Percentiles rank a stretch among this genome's conserved stretches.
phyloP scores from a whole-genome alignment of 805 yeast genomes.

The Kazachstania bromeliacearum region DNA sequence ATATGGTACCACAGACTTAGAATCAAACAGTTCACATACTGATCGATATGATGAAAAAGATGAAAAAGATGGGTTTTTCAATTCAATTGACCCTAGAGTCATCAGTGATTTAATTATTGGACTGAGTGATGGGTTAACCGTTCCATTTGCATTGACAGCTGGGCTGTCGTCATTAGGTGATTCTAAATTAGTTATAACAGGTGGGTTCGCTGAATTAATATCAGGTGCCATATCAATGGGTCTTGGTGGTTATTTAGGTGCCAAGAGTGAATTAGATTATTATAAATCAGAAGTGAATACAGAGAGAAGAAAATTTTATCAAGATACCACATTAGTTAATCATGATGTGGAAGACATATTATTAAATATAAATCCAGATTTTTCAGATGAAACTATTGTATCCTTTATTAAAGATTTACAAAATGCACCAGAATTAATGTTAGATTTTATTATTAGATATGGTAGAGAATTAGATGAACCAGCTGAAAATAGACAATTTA shows the following conservation, averaged over 20 bases:
- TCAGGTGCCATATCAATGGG: conserved; percentile 98
- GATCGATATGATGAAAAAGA: conserved; percentile 1
- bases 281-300: conserved; percentile 60
- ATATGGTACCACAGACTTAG: conserved; percentile 9
- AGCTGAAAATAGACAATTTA: conserved; percentile 79
- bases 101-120: conserved; percentile 93
- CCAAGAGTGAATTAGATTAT: conserved; percentile 76
- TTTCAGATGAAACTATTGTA: conserved; percentile 61
- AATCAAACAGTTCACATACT: conserved; percentile 5
- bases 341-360: conserved; percentile 76
- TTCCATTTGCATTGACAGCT: conserved; percentile 97
- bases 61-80: conserved; percentile 3
- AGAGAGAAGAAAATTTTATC: conserved; percentile 60
- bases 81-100: conserved; percentile 69
- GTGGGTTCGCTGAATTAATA: conserved; percentile 95
- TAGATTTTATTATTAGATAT: conserved; percentile 77
- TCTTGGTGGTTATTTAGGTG: conserved; percentile 92
- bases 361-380: conserved; percentile 49
- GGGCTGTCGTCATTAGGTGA: conserved; percentile 89
- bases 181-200: conserved; percentile 84
- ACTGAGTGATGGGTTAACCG: conserved; percentile 89
- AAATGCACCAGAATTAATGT: conserved; percentile 64
- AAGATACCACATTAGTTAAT: conserved; percentile 53
- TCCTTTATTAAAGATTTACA: conserved; percentile 72
- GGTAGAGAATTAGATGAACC: conserved; percentile 96